A percentile compares a stretch with the other conserved stretches of the same genome.
Evolutionary conservation across 495 filamentous ascomycete species (phyloP).

Genomic region (Annulohypoxylon stygium): DNA sequence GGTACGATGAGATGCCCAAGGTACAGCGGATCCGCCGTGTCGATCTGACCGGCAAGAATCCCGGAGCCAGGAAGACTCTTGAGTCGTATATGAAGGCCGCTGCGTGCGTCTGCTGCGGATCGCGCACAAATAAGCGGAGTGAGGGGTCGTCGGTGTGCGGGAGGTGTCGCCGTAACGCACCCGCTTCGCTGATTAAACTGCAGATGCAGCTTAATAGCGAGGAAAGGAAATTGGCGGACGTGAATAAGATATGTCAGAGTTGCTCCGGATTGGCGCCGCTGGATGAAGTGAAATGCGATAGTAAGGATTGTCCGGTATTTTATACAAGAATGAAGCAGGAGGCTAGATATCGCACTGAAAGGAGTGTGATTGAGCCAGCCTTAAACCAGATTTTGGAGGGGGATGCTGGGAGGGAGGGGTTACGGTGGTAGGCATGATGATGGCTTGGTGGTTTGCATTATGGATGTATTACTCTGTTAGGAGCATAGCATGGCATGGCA

Average conservation of each 20-base stretch:
- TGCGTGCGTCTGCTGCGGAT: conserved; percentile 80
- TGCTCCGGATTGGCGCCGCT: conserved; percentile 79
- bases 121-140: conserved; percentile 65
- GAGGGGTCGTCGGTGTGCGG: conserved; percentile 70
- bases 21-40: conserved; percentile 76
- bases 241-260: conserved; percentile 83
- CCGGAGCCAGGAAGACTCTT: conserved; percentile 71
- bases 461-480: not conserved
- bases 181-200: conserved; percentile 72
- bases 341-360: conserved; percentile 70
- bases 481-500: conserved; percentile 15
- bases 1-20: conserved; percentile 98
- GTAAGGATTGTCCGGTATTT: conserved; percentile 91
- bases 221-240: conserved; percentile 73
- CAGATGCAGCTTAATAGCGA: conserved; percentile 69
- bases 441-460: not conserved
- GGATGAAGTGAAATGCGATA: conserved; percentile 87
- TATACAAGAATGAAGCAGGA: conserved; percentile 84
- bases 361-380: conserved; percentile 66
- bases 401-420: conserved; percentile 42
- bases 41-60: conserved; percentile 56
- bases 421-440: conserved; percentile 54
- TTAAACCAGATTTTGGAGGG: conserved; percentile 66
- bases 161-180: conserved; percentile 68
- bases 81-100: conserved; percentile 89